Conservation (phyloP, 345 rosid species). For the Erysimum cheiranthoides region DNA sequence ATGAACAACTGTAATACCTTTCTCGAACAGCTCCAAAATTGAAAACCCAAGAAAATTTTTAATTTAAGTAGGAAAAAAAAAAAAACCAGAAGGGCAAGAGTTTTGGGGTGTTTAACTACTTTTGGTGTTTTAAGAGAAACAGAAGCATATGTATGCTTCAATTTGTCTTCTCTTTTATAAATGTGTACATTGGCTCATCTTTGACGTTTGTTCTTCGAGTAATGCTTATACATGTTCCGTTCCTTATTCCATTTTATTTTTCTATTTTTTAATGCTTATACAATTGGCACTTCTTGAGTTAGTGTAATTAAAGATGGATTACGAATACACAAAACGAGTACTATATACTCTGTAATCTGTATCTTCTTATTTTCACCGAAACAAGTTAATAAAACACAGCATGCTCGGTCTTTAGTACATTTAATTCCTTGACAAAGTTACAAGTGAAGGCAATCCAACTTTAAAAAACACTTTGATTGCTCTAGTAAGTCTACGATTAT, state of each 20-base stretch:
- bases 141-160: constrained; percentile 15
- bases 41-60: constrained; percentile 41
- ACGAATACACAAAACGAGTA: not conserved
- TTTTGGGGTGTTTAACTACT: constrained; percentile 16
- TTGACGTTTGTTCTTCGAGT: constrained; percentile 7
- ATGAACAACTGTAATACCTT: constrained; percentile 87
- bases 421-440: not conserved
- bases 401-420: constrained; percentile 5
- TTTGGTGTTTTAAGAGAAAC: constrained; percentile 18
- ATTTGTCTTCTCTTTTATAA: not conserved
- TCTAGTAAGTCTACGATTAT: constrained; percentile 12
- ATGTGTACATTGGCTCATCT: constrained; percentile 30
- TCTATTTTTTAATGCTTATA: not conserved
- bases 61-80: constrained; percentile 21
- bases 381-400: constrained; percentile 15
- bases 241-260: not conserved
- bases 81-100: constrained; percentile 3
- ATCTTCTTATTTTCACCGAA: not conserved
- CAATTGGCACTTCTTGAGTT: not conserved
- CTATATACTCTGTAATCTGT: not conserved
- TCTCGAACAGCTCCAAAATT: constrained; percentile 56
- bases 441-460: constrained; percentile 32
- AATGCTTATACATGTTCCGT: constrained; percentile 11
- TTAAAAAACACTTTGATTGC: constrained; percentile 27
- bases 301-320: not conserved